A percentile compares a stretch with the other conserved stretches of the same genome.
Evolutionary conservation across 768 basidiomycete species (phyloP).

Genomic region (Lactarius sanguifluus): DNA sequence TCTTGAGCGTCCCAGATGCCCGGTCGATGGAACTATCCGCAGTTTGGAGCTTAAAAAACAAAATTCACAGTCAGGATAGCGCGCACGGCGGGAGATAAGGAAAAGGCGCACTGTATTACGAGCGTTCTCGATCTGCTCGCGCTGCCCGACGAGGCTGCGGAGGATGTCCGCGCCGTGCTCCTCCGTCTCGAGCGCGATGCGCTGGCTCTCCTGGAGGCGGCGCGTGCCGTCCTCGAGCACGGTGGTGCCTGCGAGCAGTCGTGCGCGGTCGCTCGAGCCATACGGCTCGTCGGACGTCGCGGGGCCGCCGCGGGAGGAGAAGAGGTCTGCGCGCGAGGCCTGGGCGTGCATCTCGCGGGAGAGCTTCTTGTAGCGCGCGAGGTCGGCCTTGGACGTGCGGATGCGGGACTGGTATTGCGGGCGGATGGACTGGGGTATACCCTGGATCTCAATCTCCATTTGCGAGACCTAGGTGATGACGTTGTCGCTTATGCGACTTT

Average conservation of each 20-base stretch:
- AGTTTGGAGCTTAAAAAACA: conserved; percentile 65
- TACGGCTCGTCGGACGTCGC: conserved; percentile 82
- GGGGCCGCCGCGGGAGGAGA: conserved; percentile 40
- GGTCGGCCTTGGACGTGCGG: conserved; percentile 68
- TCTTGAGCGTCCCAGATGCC: conserved; percentile 87
- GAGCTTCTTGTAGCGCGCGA: conserved; percentile 78
- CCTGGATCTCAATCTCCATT: conserved; percentile 98
- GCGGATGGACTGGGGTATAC: conserved; percentile 84
- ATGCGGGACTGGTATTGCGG: conserved; percentile 75
- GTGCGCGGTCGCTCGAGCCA: conserved; percentile 66
- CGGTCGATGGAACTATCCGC: conserved; percentile 90
- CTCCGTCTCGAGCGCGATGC: conserved; percentile 94
- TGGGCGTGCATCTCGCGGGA: conserved; percentile 71
- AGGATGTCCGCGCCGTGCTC: conserved; percentile 93
- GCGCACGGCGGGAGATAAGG: background rate
- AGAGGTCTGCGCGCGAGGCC: conserved; percentile 74
- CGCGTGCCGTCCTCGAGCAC: conserved; percentile 81
- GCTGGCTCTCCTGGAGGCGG: conserved; percentile 85
- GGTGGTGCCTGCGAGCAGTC: conserved; percentile 75
- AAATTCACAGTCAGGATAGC: background rate
- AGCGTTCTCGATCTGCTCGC: conserved; percentile 94
- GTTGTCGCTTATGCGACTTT: no score
- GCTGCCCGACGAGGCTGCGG: conserved; percentile 75
- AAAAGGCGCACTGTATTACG: conserved; percentile 70
- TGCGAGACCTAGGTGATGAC: conserved; percentile 60